Evolutionary conservation across 2,329 filamentous ascomycete species (phyloP), one percentile per base, ranked within the genome.

Genomic region (Trichoderma breve): DNA sequence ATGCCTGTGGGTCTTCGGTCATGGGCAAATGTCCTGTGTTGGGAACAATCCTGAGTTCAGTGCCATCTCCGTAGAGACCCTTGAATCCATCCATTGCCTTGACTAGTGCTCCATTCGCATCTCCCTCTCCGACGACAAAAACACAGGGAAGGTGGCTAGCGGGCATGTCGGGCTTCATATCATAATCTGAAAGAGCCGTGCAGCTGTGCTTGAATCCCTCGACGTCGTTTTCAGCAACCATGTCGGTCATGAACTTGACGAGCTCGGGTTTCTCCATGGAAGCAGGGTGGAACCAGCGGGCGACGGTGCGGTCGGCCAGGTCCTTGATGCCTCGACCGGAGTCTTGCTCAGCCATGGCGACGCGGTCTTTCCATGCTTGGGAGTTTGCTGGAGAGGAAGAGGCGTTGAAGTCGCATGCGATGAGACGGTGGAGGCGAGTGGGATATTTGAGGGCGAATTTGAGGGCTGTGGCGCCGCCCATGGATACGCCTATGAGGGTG

Each of bases 21-120:
- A 97, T 97, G 0, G 94, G 94, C 77, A 97, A 81, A 83, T 97
- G 94, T 0, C 94, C 94, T 0, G 93, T 90, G 9, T 86, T 83
- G 0, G 92, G 88, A 11, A 97, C 87, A 71, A 92, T 81, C 78
- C 86, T 89, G 74, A 94, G 86, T 72, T 88, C 85, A 0, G 86
- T 87, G 0, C 87, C 88, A 0, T 80, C 79, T 0, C 91, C 90
- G 55, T 93, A 79, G 21, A 83, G 79, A 0, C 81, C 85, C 70
- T 86, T 89, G 86, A 95, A 93, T 15, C 89, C 89, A 69, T 91
- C 89, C 93, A 97, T 97, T 4, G 91, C 92, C 83, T 90, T 90
- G 0, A 93, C 92, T 68, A 97, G 78, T 1, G 92, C 91, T 1
- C 87, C 88, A 75, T 86, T 88, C 0, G 90, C 93, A 77, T 97